Base-by-base conservation (phyloP, 768 basidiomycete species). In the Multifurca ochricompacta region DNA sequence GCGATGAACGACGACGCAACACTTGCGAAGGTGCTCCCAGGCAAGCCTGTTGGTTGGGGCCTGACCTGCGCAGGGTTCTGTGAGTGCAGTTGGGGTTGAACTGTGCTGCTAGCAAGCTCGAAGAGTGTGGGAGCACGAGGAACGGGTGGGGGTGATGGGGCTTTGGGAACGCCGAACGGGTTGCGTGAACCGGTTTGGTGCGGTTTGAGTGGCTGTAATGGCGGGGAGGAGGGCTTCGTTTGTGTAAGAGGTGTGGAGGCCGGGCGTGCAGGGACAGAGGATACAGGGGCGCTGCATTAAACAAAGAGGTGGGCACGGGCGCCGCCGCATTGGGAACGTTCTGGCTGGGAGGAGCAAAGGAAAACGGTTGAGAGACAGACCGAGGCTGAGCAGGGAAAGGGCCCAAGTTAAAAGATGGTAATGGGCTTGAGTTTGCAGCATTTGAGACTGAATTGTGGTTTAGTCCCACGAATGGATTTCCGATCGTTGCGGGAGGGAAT, bases 111-210 rank as follows among this genome's bases (percentile, higher is more conserved):
- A 3, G 83, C 77, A 13, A 97, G 70, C 64, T 96, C 87, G 69
- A 87, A 79, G 64, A 97, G 71, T 2, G 89, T 91, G 9, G 87
- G 90, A 27, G 75, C 78, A 66, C 83, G 87, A 1, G 89, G 87
- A 25, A 88, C 73, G 14, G 87, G 82, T 1, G 83, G 78, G 14
- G 60, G 58, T 36, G 73, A 70, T 21, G 80, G 71, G 8, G 77
- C 75, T 5, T 78, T 73, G 4, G 88, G 80, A 28, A 81, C 79
- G 6, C 92, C 94, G 59, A 99, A 99, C 3, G 96, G 96, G 75
- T 99, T 99, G 61, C 82, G 83, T 6, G 91, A 90, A 25, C 96
- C 95, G 3, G 96, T 99, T 66, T 87, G 82, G 67, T 98, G 94
- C 6, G 92, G 77, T 62, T 81, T 83, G 25, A 97, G 77, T 6